Evolutionary conservation across 2,329 filamentous ascomycete genomes (phyloP).

Genomic region (Tolypocladium album): DNA sequence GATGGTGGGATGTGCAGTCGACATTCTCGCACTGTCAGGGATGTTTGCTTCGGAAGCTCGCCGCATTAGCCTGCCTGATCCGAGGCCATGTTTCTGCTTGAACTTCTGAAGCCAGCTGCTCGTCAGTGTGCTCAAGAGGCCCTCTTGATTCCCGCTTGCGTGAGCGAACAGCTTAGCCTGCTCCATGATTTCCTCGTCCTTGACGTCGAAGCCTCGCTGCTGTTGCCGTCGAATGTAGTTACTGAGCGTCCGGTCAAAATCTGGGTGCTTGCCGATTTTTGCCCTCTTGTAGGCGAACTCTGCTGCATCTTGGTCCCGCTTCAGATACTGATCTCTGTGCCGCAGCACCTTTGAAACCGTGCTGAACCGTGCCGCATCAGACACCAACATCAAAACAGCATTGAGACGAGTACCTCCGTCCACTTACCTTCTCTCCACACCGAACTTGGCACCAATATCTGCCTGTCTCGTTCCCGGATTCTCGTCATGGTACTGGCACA

Average conservation of each 20-base stretch:
- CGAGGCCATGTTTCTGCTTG: conserved; percentile 71
- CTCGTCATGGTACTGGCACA: conserved; percentile 90
- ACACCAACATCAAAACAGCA: neutral
- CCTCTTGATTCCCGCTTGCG: conserved; percentile 57
- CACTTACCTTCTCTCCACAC: conserved; percentile 87
- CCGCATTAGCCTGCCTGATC: conserved; percentile 37
- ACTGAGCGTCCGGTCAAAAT: conserved; percentile 82
- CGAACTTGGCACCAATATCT: conserved; percentile 91
- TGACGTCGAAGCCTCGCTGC: conserved; percentile 61
- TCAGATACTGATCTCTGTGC: conserved; percentile 89
- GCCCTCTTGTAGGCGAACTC: conserved; percentile 56
- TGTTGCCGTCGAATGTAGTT: conserved; percentile 81
- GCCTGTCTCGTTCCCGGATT: conserved; percentile 89
- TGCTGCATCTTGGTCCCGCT: conserved; percentile 61
- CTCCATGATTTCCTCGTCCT: conserved; percentile 72
- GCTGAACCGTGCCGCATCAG: conserved; percentile 34
- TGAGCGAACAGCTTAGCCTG: conserved; percentile 75
- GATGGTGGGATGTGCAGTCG: conserved; percentile 28
- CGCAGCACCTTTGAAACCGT: conserved; percentile 97
- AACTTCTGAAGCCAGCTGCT: conserved; percentile 87
- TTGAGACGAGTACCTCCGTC: too few species aligned
- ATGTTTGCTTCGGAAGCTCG: conserved; percentile 61
- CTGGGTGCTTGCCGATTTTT: conserved; percentile 68
- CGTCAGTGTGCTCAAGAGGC: conserved; percentile 59
- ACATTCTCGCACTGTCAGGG: conserved; percentile 51